A percentile compares a stretch with the other conserved stretches of the same genome.
Evolutionary conservation across 139 green algal genomes (phyloP).

Genomic region (Diplosphaera chodatii): DNA sequence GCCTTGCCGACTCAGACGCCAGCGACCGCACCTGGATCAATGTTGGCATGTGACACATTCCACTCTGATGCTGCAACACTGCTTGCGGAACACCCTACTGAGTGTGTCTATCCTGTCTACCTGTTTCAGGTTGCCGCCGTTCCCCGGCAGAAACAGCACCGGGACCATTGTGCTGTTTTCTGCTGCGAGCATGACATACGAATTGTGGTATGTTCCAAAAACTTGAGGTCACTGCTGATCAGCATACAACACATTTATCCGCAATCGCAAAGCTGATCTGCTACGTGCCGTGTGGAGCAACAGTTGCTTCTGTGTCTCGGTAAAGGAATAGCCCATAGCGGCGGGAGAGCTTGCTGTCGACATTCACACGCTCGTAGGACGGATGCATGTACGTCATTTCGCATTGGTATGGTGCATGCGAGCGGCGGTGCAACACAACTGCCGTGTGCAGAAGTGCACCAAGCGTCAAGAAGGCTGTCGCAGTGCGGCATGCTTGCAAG

Average conservation of each 20-base stretch:
- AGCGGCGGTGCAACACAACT: neutral
- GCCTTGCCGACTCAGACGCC: conserved; percentile 25
- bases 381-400: neutral
- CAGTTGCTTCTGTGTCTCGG: neutral
- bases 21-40: conserved; percentile 23
- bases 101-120: too few relatives aligned
- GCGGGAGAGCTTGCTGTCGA: too few relatives aligned
- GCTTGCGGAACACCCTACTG: too few relatives aligned
- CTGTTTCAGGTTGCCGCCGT: conserved; percentile 39
- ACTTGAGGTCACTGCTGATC: too few relatives aligned
- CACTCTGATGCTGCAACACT: too few relatives aligned
- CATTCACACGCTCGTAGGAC: neutral
- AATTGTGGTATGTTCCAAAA: too few relatives aligned
- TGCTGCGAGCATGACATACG: neutral
- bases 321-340: neutral
- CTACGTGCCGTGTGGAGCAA: neutral
- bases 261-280: too few relatives aligned
- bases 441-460: neutral
- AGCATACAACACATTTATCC: too few relatives aligned
- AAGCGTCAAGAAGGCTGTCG: neutral
- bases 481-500: neutral
- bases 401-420: neutral
- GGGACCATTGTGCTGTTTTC: neutral
- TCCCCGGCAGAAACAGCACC: conserved; percentile 45
- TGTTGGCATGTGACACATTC: conserved; percentile 10